Evolutionary conservation across 192 early-diverging fungal genomes (phyloP), one percentile per base, ranked within the genome.

Genomic region (Coemansia guatemalensis): DNA sequence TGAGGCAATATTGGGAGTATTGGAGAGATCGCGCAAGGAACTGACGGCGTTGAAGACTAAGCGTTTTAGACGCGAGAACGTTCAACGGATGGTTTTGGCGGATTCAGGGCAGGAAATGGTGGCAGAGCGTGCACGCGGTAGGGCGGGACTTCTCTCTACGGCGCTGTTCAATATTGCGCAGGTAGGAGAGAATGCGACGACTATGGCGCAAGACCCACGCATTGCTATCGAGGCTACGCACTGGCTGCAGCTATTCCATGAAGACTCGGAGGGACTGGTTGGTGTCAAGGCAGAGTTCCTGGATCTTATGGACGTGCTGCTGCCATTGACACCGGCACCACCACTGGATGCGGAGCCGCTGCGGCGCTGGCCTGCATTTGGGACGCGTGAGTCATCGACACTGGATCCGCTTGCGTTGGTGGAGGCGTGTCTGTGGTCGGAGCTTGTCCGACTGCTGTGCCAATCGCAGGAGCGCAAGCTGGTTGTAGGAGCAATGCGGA

Each of bases 351-450:
- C 48, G 53, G 47, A 59, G 30, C 50, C 61, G 29, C 53, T 71
- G 39, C 59, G 56, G 5, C 20, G 17, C 33, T 74, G 73, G 73
- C 73, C 74, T 3, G 61, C 47, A 35, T 71, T 67, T 55, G 68
- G 68, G 20, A 56, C 56, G 22, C 56, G 51, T 24, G 64, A 70
- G 47, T 39, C 69, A 12, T 32, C 53, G 32, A 23, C n/a, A 3
- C 26, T 73, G 67, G 75, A 78, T 20, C 67, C 70, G 21, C 67
- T 69, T 17, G 65, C 65, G 53, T 53, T 71, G 14, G 78, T 80
- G 0, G 72, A 80, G 68, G 62, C 78, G 39, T 74, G 72, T 22
- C 32, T 80, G 65, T 80, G 78, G 78, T 68, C 73, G 33, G 68
- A 80, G 68, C 71, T 80, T 22, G 68, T 80, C 32, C 68, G 68